These are phyloP conservation scores for Parasitella parasitica DNA, from an alignment of 371 early-diverging fungal genomes.

Conservation along the genomic window DNA sequence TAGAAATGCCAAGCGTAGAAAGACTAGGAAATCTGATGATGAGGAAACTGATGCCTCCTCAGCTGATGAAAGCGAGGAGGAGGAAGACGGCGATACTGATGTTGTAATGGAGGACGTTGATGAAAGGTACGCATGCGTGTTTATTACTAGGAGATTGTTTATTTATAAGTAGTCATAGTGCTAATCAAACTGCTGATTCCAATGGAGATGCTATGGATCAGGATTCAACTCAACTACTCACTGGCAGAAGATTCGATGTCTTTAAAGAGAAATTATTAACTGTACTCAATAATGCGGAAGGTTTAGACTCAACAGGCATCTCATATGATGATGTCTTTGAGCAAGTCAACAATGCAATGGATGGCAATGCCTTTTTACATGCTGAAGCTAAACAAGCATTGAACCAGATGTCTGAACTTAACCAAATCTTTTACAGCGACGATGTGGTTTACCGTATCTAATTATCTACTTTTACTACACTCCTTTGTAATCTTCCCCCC, in stretches of 20 bases:
- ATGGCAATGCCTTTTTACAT: conserved; percentile 24
- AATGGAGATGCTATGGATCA: background rate
- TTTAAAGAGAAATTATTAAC: background rate
- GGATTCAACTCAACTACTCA: background rate
- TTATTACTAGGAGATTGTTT: background rate
- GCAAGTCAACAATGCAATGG: conserved; percentile 42
- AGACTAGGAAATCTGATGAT: conserved; percentile 26
- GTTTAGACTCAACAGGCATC: background rate
- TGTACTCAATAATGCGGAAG: background rate
- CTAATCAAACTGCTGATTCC: background rate
- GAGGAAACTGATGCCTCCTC: conserved; percentile 28
- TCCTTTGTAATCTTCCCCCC: background rate
- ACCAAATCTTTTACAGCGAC: conserved; percentile 74
- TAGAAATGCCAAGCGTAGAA: conserved; percentile 58
- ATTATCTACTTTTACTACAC: background rate
- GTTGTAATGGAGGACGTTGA: conserved; percentile 21
- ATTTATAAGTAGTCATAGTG: background rate
- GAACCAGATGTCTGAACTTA: conserved; percentile 55
- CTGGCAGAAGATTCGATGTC: background rate
- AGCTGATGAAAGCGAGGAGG: conserved; percentile 42
- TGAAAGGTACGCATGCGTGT: background rate
- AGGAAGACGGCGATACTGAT: background rate
- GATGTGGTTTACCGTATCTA: conserved; percentile 50
- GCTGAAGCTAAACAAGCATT: conserved; percentile 29
- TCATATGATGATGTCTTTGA: conserved; percentile 23